Conservation (phyloP, 352 stramenopile genomes). For the Globisporangium viniferum region DNA sequence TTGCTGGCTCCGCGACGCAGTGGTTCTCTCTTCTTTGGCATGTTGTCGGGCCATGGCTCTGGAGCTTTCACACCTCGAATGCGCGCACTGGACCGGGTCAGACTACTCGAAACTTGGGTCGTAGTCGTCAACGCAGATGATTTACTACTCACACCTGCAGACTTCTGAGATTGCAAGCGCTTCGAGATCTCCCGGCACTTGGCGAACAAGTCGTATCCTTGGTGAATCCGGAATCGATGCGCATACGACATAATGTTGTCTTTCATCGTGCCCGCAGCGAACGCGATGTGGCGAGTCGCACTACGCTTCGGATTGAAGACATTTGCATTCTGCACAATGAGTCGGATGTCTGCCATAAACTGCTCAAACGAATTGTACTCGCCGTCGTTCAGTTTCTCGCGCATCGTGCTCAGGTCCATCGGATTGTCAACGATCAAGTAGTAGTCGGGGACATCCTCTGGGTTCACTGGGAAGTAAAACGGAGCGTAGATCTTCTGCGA, state of each 20-base stretch:
- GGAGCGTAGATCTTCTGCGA: constrained; percentile 60
- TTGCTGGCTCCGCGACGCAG: constrained; percentile 9
- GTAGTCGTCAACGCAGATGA: background rate
- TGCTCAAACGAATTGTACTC: constrained; percentile 88
- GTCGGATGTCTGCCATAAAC: constrained; percentile 86
- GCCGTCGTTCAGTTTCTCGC: constrained; percentile 85
- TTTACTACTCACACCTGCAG: constrained; percentile 7
- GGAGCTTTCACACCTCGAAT: constrained; percentile 46
- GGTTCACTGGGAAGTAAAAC: constrained; percentile 76
- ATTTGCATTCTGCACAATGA: constrained; percentile 87
- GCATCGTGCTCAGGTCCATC: constrained; percentile 89
- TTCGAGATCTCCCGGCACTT: constrained; percentile 81
- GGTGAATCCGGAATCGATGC: constrained; percentile 81
- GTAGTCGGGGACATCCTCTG: constrained; percentile 82
- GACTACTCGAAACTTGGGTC: background rate
- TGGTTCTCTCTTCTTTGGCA: constrained; percentile 4
- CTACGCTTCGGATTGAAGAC: constrained; percentile 88
- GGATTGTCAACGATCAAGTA: constrained; percentile 85
- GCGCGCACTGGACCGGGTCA: constrained; percentile 9
- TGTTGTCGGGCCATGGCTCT: constrained; percentile 28
- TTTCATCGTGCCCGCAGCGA: constrained; percentile 82
- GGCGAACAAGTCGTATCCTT: constrained; percentile 88
- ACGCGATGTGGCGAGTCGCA: constrained; percentile 67
- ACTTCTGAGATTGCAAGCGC: constrained; percentile 32
- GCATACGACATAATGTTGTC: constrained; percentile 88